These are phyloP conservation scores for Rhodotorula sp. DNA, from an alignment of 1,284 basidiomycete genomes.

Conservation along the genomic window DNA sequence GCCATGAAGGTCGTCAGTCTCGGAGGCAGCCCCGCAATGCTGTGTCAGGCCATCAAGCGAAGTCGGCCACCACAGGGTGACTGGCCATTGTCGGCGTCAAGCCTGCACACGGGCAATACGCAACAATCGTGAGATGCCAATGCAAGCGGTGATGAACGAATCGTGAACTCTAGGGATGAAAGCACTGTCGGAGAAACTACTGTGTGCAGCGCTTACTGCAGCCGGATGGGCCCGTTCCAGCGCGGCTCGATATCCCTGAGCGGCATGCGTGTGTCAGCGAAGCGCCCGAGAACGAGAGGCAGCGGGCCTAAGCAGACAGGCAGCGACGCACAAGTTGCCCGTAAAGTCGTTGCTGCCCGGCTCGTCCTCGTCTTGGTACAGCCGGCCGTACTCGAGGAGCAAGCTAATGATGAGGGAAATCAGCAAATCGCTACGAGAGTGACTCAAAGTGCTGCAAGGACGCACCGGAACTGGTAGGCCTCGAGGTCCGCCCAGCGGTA, in stretches of 20 bases:
- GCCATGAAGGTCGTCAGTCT: too few species aligned
- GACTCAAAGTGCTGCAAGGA: neutral
- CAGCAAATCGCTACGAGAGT: neutral
- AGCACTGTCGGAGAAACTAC: too few species aligned
- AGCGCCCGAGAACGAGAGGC: too few species aligned
- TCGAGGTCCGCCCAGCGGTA: slow-evolving; percentile 42
- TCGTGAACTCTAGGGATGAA: too few species aligned
- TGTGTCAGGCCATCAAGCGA: too few species aligned
- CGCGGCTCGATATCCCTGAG: slow-evolving; percentile 34
- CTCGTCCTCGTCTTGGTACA: slow-evolving; percentile 43
- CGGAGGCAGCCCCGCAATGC: too few species aligned
- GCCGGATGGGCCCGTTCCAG: slow-evolving; percentile 30
- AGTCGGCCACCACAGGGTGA: too few species aligned
- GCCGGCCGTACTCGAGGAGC: slow-evolving; percentile 42
- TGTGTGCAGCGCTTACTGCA: neutral
- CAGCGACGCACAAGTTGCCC: slow-evolving; percentile 32
- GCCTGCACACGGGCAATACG: too few species aligned
- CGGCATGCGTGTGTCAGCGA: neutral
- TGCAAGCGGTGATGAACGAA: too few species aligned
- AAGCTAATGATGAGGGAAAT: slow-evolving; percentile 21
- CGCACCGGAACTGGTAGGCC: slow-evolving; percentile 41
- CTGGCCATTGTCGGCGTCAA: too few species aligned
- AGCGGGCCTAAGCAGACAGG: neutral
- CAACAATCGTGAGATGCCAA: too few species aligned
- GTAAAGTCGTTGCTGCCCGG: slow-evolving; percentile 42